Evolutionary conservation across 768 basidiomycete genomes (phyloP).

Genomic region (Cyclocybe aegerita): DNA sequence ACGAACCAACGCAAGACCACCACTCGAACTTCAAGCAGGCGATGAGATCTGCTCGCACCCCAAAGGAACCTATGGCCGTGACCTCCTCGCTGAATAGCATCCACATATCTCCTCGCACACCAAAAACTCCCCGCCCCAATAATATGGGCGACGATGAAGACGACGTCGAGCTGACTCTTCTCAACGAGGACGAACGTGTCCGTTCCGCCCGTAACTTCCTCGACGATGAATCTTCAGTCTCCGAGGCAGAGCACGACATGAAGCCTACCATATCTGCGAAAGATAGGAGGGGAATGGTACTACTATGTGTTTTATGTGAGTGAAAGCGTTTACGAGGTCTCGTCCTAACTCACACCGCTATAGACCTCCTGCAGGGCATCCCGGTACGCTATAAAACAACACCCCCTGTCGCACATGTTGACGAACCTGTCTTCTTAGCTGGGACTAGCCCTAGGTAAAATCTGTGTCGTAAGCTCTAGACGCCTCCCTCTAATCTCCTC

Average conservation of each 20-base stretch:
- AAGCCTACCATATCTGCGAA: conserved; percentile 61
- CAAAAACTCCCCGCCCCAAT: conserved; percentile 35
- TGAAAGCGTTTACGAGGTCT: conserved; percentile 14
- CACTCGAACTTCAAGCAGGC: conserved; percentile 21
- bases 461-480: not conserved
- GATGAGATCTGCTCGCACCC: conserved; percentile 35
- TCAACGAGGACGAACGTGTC: conserved; percentile 55
- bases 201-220: conserved; percentile 45
- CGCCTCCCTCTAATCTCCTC: conserved; percentile 1
- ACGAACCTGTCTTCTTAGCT: conserved; percentile 40
- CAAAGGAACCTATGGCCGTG: conserved; percentile 47
- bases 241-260: conserved; percentile 26
- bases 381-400: conserved; percentile 56
- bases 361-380: conserved; percentile 84
- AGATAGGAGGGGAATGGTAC: conserved; percentile 82
- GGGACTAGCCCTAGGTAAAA: conserved; percentile 83
- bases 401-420: conserved; percentile 4
- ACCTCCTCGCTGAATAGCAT: conserved; percentile 61
- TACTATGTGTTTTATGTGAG: conserved; percentile 88
- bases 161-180: conserved; percentile 60
- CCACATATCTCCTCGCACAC: conserved; percentile 55
- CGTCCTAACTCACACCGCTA: conserved; percentile 5
- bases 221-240: conserved; percentile 30
- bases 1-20: too few relatives aligned
- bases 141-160: conserved; percentile 45